A percentile compares a stretch with the other conserved stretches of the same genome.
phyloP scores from a whole-genome alignment of 1,139 yeast genomes.

The Hansenula lynferdii region DNA sequence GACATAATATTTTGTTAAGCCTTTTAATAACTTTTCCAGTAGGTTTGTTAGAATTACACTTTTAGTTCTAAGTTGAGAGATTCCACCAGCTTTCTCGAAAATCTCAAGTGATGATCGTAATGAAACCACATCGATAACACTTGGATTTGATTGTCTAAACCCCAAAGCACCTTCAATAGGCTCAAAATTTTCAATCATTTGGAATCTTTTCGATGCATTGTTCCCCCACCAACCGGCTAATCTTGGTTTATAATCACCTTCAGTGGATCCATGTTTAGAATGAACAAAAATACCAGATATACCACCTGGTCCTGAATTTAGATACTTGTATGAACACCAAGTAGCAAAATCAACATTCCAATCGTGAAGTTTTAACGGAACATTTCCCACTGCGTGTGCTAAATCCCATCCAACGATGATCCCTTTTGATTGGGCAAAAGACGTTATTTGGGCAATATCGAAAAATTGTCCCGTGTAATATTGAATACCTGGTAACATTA shows the following conservation, averaged over 20 bases:
- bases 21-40: slow-evolving; percentile 42
- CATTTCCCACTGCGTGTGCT: slow-evolving; percentile 94
- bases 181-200: slow-evolving; percentile 74
- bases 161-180: slow-evolving; percentile 84
- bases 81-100: slow-evolving; percentile 61
- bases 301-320: slow-evolving; percentile 91
- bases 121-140: slow-evolving; percentile 77
- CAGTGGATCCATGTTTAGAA: slow-evolving; percentile 38
- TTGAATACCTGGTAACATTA: slow-evolving; percentile 85
- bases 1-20: slow-evolving; percentile 42
- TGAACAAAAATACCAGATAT: slow-evolving; percentile 82
- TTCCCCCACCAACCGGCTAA: slow-evolving; percentile 99
- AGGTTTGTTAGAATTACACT: slow-evolving; percentile 55
- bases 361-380: slow-evolving; percentile 67
- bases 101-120: slow-evolving; percentile 61
- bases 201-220: slow-evolving; percentile 60
- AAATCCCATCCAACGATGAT: slow-evolving; percentile 89
- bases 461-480: slow-evolving; percentile 89
- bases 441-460: slow-evolving; percentile 65
- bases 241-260: slow-evolving; percentile 47
- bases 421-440: slow-evolving; percentile 42
- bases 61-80: slow-evolving; percentile 48
- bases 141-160: slow-evolving; percentile 89
- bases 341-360: slow-evolving; percentile 93
- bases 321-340: slow-evolving; percentile 90